Evolutionary conservation across 495 filamentous ascomycete species (phyloP).

Genomic region (Jackrogersella minutella): DNA sequence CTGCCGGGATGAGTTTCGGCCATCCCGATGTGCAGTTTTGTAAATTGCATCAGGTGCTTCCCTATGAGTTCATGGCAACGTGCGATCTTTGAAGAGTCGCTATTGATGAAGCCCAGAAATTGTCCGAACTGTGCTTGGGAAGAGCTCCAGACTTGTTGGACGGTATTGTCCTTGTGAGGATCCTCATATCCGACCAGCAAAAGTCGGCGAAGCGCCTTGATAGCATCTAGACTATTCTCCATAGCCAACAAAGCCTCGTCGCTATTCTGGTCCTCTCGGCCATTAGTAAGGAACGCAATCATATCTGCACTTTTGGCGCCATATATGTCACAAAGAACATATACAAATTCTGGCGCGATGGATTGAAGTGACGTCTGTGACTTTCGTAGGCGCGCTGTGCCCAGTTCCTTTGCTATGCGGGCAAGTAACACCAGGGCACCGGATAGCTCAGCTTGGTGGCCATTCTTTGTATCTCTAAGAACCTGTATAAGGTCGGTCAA

Average conservation of each 20-base stretch:
- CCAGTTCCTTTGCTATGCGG: conserved; percentile 87
- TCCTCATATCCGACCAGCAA: conserved; percentile 83
- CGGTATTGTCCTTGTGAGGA: conserved; percentile 77
- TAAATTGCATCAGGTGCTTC: conserved; percentile 86
- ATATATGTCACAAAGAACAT: conserved; percentile 79
- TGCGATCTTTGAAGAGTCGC: conserved; percentile 57
- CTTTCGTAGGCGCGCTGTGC: conserved; percentile 75
- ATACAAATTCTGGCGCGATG: conserved; percentile 79
- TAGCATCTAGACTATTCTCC: conserved; percentile 75
- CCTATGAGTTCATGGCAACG: conserved; percentile 65
- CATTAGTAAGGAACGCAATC: conserved; percentile 64
- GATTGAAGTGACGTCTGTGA: conserved; percentile 76
- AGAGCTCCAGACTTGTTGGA: conserved; percentile 78
- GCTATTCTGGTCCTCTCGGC: conserved; percentile 65
- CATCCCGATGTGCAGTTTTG: conserved; percentile 92
- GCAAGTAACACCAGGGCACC: conserved; percentile 80
- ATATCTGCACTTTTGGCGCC: conserved; percentile 75
- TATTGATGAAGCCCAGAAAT: conserved; percentile 63
- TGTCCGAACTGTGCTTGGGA: conserved; percentile 75
- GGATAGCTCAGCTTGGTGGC: conserved; percentile 64
- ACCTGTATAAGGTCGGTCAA: conserved; percentile 66
- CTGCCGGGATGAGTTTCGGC: conserved; percentile 74
- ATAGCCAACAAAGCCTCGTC: conserved; percentile 66
- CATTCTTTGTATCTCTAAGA: conserved; percentile 59
- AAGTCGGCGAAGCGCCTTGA: conserved; percentile 83